Evolutionary conservation across 768 basidiomycete species (phyloP).

Genomic region (Russula ochroleuca): DNA sequence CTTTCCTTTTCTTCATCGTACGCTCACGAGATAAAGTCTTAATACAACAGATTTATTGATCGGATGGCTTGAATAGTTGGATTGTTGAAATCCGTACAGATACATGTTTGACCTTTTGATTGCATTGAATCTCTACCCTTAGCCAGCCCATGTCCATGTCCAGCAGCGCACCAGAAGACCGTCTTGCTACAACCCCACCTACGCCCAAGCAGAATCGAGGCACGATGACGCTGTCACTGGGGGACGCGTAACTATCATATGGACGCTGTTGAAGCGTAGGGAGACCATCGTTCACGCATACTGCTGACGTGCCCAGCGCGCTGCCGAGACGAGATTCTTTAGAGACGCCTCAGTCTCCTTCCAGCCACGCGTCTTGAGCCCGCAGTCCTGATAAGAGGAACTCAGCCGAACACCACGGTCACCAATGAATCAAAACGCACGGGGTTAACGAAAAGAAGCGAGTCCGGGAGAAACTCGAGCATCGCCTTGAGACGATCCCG

Average conservation of each 20-base stretch:
- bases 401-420: conserved; percentile 7
- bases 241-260: conserved; percentile 57
- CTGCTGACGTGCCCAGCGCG: conserved; percentile 86
- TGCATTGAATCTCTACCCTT: conserved; percentile 12
- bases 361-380: conserved; percentile 98
- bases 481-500: conserved; percentile 85
- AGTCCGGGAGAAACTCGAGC: conserved; percentile 73
- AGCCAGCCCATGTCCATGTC: conserved; percentile 16
- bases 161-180: background rate
- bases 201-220: conserved; percentile 15
- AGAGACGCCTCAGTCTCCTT: conserved; percentile 93
- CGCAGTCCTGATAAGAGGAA: conserved; percentile 63
- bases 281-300: conserved; percentile 57
- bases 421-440: conserved; percentile 35
- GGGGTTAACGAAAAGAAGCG: conserved; percentile 89
- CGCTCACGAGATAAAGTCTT: background rate
- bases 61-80: conserved; percentile 35
- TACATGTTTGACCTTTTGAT: conserved; percentile 34
- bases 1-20: background rate
- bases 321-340: conserved; percentile 82
- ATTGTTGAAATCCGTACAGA: conserved; percentile 79
- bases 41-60: conserved; percentile 13
- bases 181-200: conserved; percentile 25
- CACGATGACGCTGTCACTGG: conserved; percentile 26
- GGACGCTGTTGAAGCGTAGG: conserved; percentile 91